Evolutionary conservation across 2,329 filamentous ascomycete genomes (phyloP).

Genomic region (Ceratocystis papillata): DNA sequence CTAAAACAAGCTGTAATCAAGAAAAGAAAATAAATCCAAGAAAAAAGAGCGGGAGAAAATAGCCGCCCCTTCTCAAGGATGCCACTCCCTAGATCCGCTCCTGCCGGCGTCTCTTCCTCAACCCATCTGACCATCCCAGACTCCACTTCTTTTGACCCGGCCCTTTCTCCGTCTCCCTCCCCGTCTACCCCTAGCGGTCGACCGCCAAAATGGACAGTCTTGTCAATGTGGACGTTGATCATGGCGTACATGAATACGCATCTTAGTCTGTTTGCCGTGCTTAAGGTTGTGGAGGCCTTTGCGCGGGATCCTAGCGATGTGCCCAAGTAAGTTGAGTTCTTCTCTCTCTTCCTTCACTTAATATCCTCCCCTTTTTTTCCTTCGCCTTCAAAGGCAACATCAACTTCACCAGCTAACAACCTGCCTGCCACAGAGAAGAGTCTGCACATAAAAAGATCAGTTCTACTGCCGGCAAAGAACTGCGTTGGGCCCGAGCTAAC

Average conservation of each 20-base stretch:
- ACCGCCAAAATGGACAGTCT: conserved; percentile 46
- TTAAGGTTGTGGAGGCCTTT: conserved; percentile 23
- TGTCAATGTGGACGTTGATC: conserved; percentile 43
- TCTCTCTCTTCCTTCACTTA: background rate
- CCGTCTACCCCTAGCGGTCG: conserved; percentile 36
- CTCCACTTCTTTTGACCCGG: background rate
- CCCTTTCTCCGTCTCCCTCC: conserved; percentile 28
- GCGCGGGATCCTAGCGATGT: conserved; percentile 21
- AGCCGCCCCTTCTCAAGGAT: background rate
- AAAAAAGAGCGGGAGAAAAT: background rate
- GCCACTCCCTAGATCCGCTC: conserved; percentile 13
- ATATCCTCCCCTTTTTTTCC: background rate
- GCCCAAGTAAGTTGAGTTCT: conserved; percentile 21
- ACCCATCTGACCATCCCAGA: conserved; percentile 14
- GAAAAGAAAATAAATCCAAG: background rate
- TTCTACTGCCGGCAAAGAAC: conserved; percentile 47
- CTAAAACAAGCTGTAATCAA: background rate
- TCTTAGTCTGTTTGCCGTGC: conserved; percentile 33
- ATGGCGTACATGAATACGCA: conserved; percentile 49
- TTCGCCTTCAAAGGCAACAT: background rate
- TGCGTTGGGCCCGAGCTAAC: conserved; percentile 36
- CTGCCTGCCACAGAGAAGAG: conserved; percentile 37
- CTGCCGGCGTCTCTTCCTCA: conserved; percentile 8
- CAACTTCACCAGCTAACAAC: background rate
- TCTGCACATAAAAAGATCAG: conserved; percentile 50